Percentiles rank a stretch among this genome's conserved stretches.
These are phyloP conservation scores for Solanum clarkiae DNA, from an alignment of 257 asterid genomes.

Conservation along the genomic window DNA sequence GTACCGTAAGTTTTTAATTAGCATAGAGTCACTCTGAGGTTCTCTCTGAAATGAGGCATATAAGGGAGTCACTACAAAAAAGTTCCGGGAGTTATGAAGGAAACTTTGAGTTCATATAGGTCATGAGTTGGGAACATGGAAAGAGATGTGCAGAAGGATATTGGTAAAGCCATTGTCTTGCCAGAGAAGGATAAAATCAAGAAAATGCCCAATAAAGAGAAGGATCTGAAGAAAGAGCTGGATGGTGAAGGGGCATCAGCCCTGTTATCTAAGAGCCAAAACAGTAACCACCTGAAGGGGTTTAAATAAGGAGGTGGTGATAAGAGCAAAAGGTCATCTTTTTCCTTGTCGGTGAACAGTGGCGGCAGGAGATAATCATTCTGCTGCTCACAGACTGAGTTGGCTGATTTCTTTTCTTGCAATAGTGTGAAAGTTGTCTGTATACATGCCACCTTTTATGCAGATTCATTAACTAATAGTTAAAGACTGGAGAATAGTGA, in stretches of 20 bases:
- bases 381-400: slow-evolving; percentile 49
- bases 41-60: too few species aligned
- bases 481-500: too few species aligned
- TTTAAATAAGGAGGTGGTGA: slow-evolving; percentile 8
- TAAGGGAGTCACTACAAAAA: too few species aligned
- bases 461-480: slow-evolving; percentile 39
- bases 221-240: slow-evolving; percentile 11
- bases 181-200: slow-evolving; percentile 10
- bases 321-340: slow-evolving; percentile 14
- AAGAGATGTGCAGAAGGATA: slow-evolving; percentile 11
- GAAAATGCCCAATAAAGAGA: slow-evolving; percentile 13
- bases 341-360: slow-evolving; percentile 21
- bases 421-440: slow-evolving; percentile 77
- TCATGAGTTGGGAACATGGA: too few species aligned
- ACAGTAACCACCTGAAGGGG: slow-evolving; percentile 13
- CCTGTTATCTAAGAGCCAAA: slow-evolving; percentile 22
- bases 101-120: too few species aligned
- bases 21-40: too few species aligned
- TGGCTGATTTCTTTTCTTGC: slow-evolving; percentile 59
- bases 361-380: slow-evolving; percentile 54
- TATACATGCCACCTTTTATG: slow-evolving; percentile 94
- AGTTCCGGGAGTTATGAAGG: too few species aligned
- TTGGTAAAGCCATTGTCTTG: slow-evolving; percentile 4
- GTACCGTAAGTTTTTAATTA: too few species aligned
- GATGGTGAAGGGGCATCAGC: slow-evolving; percentile 24